phyloP scores from a whole-genome alignment of 345 rosid species.

The Salix koriyanagi region DNA sequence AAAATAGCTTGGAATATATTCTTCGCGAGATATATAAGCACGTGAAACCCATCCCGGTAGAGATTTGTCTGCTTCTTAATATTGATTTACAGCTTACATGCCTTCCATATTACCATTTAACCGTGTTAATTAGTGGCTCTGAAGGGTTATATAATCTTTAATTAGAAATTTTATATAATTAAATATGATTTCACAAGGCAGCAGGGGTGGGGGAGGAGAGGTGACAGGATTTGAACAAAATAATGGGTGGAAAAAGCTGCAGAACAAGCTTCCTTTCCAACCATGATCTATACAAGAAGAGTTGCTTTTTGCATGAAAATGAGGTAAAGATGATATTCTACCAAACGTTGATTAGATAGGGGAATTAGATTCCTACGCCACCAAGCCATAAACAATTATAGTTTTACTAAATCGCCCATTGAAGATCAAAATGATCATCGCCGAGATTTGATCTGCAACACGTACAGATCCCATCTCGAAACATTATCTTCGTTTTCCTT shows the following conservation, averaged over 20 bases:
- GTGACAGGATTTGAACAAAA: constrained; percentile 22
- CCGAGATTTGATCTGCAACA: not conserved
- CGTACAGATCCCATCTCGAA: not conserved
- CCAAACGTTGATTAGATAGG: constrained; percentile 32
- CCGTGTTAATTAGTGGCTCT: not conserved
- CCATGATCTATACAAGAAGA: constrained; percentile 15
- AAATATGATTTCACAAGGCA: not conserved
- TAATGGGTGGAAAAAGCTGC: constrained; percentile 34
- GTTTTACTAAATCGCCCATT: not conserved
- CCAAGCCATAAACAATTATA: not conserved
- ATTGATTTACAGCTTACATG: not conserved
- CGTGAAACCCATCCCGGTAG: constrained; percentile 8
- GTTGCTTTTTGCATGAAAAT: constrained; percentile 36
- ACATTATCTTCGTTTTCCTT: not conserved
- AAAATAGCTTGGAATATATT: not conserved
- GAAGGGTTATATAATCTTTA: not conserved
- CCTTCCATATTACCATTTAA: not conserved
- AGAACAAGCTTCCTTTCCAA: constrained; percentile 23
- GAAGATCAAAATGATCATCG: not conserved
- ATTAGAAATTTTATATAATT: not conserved
- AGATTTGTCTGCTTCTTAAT: constrained; percentile 13
- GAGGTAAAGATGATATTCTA: constrained; percentile 33
- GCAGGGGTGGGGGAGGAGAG: constrained; percentile 21
- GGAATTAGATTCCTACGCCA: constrained; percentile 56
- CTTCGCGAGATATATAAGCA: constrained; percentile 1